A percentile compares a stretch with the other conserved stretches of the same genome.
phyloP scores from a whole-genome alignment of 176 grass and related monocot species.

The Thinopyrum elongatum region DNA sequence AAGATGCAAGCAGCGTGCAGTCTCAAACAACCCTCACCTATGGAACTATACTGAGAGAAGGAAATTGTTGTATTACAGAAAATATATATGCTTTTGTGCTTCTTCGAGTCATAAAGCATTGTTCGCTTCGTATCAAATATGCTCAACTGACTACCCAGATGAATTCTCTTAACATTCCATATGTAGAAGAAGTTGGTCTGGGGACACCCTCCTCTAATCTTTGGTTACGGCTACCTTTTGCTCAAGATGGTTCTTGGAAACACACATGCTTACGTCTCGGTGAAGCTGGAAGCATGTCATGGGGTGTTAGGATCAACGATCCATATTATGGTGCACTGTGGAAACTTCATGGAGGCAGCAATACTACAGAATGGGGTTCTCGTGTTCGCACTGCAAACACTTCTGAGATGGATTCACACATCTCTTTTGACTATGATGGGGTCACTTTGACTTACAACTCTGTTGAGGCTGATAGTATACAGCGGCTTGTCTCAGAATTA shows the following conservation, averaged over 20 bases:
- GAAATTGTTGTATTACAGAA: constrained; percentile 49
- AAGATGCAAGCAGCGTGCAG: constrained; percentile 30
- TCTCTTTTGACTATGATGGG: constrained; percentile 77
- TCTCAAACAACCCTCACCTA: constrained; percentile 43
- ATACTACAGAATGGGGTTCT: constrained; percentile 63
- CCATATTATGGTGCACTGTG: constrained; percentile 70
- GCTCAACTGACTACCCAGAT: constrained; percentile 90
- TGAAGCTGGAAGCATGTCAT: constrained; percentile 80
- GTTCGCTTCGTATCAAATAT: constrained; percentile 82
- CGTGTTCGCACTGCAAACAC: constrained; percentile 71
- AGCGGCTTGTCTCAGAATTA: constrained; percentile 76
- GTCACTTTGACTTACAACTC: constrained; percentile 69
- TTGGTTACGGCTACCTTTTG: constrained; percentile 76
- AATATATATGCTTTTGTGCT: constrained; percentile 79
- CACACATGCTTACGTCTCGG: constrained; percentile 69
- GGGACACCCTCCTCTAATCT: constrained; percentile 66
- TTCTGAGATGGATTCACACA: constrained; percentile 84
- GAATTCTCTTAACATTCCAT: constrained; percentile 77
- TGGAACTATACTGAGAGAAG: constrained; percentile 63
- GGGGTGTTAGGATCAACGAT: constrained; percentile 88
- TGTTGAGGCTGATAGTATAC: constrained; percentile 83
- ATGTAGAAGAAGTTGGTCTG: constrained; percentile 79
- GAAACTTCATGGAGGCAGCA: constrained; percentile 68
- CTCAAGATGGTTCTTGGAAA: constrained; percentile 72
- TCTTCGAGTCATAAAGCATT: constrained; percentile 82